phyloP scores from a whole-genome alignment of 495 filamentous ascomycete genomes.

The Tetracladium marchalianum region DNA sequence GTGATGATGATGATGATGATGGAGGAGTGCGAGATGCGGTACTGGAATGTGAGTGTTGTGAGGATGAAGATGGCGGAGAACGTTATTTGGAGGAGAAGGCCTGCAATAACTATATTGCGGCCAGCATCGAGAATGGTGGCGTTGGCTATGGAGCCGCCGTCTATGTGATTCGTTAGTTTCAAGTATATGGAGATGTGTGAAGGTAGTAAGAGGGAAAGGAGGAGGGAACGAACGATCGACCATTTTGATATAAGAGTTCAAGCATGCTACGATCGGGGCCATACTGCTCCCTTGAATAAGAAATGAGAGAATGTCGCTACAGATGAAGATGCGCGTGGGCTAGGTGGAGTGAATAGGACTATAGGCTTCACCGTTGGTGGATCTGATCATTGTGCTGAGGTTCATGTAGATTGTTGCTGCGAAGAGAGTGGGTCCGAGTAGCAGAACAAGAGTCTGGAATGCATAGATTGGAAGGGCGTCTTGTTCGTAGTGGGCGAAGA shows the following conservation, averaged over 20 bases:
- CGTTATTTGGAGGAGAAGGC: slow-evolving; percentile 34
- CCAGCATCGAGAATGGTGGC: slow-evolving; percentile 21
- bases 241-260: no score
- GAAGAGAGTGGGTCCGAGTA: slow-evolving; percentile 41
- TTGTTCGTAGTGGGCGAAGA: slow-evolving; percentile 26
- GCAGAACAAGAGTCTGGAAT: slow-evolving; percentile 33
- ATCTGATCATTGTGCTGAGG: slow-evolving; percentile 33
- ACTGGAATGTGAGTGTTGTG: slow-evolving; percentile 27
- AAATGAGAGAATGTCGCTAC: slow-evolving; percentile 32
- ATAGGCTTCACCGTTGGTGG: slow-evolving; percentile 29
- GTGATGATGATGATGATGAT: no score
- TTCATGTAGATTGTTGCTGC: slow-evolving; percentile 47
- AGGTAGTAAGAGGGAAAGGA: no score
- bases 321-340: slow-evolving; percentile 34
- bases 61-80: slow-evolving; percentile 38
- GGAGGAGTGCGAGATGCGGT: slow-evolving; percentile 6
- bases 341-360: slow-evolving; percentile 23
- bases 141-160: slow-evolving; percentile 27
- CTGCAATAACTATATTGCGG: slow-evolving; percentile 31
- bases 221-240: no score
- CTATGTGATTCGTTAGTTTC: slow-evolving; percentile 5
- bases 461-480: slow-evolving; percentile 31
- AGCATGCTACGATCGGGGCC: not conserved
- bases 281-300: slow-evolving; percentile 23
- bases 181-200: no score